These are phyloP conservation scores for Yamadazyma nakazawae DNA, from an alignment of 805 yeast genomes.

Conservation along the genomic window DNA sequence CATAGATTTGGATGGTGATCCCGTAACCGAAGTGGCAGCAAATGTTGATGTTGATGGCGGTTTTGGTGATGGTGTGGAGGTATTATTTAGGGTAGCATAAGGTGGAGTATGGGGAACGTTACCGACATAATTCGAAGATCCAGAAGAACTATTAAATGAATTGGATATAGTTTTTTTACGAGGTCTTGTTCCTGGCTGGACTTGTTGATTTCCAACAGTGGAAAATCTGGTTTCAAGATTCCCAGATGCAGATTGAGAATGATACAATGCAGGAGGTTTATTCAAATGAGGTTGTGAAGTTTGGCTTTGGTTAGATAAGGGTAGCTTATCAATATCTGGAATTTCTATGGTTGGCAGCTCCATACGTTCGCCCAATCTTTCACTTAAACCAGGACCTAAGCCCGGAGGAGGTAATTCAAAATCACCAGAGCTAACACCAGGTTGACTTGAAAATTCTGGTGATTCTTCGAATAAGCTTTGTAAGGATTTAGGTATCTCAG, in stretches of 20 bases:
- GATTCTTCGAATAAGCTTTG: conserved; percentile 63
- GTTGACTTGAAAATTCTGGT: conserved; percentile 16
- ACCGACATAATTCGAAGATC: not conserved
- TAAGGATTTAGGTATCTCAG: conserved; percentile 70
- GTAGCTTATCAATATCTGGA: conserved; percentile 56
- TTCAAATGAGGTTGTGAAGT: conserved; percentile 25
- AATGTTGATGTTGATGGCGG: conserved; percentile 20
- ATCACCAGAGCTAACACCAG: conserved; percentile 10
- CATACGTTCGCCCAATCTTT: conserved; percentile 26
- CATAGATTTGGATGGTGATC: conserved; percentile 44
- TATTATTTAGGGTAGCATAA: conserved; percentile 25
- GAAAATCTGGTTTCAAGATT: conserved; percentile 28
- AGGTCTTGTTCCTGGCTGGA: conserved; percentile 23
- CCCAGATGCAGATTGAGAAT: conserved; percentile 43
- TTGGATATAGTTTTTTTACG: conserved; percentile 40
- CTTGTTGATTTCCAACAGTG: conserved; percentile 17
- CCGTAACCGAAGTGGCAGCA: conserved; percentile 17
- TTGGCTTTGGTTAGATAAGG: conserved; percentile 19
- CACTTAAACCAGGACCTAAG: conserved; percentile 3
- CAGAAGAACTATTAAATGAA: conserved; percentile 23
- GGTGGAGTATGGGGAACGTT: conserved; percentile 36
- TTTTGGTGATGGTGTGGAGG: conserved; percentile 38
- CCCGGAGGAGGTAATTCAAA: conserved; percentile 15
- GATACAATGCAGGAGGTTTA: conserved; percentile 44
- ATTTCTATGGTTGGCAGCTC: conserved; percentile 67